Conservation (phyloP, 176 grass and related monocot genomes). For the Dendrocalamus sinicus region DNA sequence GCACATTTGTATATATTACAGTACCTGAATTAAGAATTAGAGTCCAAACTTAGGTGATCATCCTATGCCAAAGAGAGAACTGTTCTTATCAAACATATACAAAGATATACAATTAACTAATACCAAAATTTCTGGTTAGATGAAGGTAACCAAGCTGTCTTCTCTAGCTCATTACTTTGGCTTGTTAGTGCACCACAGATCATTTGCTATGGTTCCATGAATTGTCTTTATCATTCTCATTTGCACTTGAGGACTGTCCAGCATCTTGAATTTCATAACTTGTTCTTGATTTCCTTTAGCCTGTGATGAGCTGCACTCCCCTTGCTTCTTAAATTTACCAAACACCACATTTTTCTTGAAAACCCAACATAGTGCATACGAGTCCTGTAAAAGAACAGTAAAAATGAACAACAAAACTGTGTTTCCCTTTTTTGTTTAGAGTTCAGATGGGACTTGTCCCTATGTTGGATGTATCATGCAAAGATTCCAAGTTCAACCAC, state of each 20-base stretch:
- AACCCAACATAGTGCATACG: conserved; percentile 89
- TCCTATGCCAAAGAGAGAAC: conserved; percentile 39
- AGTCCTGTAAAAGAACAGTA: conserved; percentile 66
- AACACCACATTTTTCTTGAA: conserved; percentile 89
- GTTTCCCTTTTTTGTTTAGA: background rate
- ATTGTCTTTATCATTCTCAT: conserved; percentile 87
- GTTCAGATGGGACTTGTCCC: conserved; percentile 17
- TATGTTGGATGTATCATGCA: background rate
- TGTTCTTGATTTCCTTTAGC: conserved; percentile 56
- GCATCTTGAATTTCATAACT: conserved; percentile 24
- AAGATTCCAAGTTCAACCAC: conserved; percentile 26
- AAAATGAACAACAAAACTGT: conserved; percentile 12
- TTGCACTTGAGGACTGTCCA: conserved; percentile 63
- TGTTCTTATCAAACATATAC: conserved; percentile 52
- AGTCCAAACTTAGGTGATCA: conserved; percentile 42
- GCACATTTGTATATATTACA: conserved; percentile 45
- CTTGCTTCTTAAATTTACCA: conserved; percentile 61
- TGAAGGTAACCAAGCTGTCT: conserved; percentile 40
- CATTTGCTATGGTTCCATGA: conserved; percentile 97
- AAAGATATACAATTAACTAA: conserved; percentile 38
- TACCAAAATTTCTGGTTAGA: conserved; percentile 40
- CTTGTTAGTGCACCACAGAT: conserved; percentile 68
- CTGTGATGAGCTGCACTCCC: conserved; percentile 65
- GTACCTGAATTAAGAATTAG: conserved; percentile 49
- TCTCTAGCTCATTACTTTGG: conserved; percentile 47